Percentiles rank a stretch among this genome's conserved stretches.
Conservation (phyloP, 2,329 filamentous ascomycete genomes). For the Aspergillus candidus region DNA sequence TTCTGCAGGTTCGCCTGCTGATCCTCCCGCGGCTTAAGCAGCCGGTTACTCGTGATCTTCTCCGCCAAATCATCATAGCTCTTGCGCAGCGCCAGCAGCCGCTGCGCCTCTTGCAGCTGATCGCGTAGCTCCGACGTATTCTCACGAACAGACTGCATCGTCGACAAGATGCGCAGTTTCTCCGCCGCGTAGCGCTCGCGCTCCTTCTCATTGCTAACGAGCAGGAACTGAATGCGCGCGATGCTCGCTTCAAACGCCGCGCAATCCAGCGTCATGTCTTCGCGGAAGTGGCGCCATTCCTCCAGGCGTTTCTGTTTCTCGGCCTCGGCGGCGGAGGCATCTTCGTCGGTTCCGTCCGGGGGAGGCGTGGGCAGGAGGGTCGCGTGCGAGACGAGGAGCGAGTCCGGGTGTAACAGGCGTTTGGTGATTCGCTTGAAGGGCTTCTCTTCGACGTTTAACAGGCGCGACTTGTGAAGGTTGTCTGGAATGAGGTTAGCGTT, state of each 20-base stretch:
- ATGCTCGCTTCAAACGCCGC: constrained; percentile 81
- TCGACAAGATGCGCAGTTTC: constrained; percentile 69
- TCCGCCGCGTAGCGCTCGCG: constrained; percentile 76
- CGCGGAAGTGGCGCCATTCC: constrained; percentile 63
- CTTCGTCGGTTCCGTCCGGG: constrained; percentile 50
- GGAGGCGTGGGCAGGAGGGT: constrained; percentile 61
- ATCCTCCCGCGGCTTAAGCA: constrained; percentile 77
- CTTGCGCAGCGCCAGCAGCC: constrained; percentile 70
- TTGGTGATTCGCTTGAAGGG: constrained; percentile 86
- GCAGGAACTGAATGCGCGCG: constrained; percentile 78
- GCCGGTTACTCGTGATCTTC: constrained; percentile 73
- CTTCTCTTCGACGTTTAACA: constrained; percentile 85
- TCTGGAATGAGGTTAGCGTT: constrained; percentile 42
- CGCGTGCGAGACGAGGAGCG: constrained; percentile 53
- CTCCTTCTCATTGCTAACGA: constrained; percentile 75
- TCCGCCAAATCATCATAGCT: constrained; percentile 83
- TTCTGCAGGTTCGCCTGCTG: constrained; percentile 72
- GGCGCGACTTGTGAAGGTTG: constrained; percentile 78
- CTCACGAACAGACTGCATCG: constrained; percentile 69
- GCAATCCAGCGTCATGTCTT: constrained; percentile 83
- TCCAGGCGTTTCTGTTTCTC: constrained; percentile 48
- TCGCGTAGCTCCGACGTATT: constrained; percentile 65
- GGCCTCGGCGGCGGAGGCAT: constrained; percentile 39
- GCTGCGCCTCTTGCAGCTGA: constrained; percentile 71
- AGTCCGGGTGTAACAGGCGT: constrained; percentile 64